Evolutionary conservation across 495 filamentous ascomycete genomes (phyloP).

Genomic region (Penicillium soppii): DNA sequence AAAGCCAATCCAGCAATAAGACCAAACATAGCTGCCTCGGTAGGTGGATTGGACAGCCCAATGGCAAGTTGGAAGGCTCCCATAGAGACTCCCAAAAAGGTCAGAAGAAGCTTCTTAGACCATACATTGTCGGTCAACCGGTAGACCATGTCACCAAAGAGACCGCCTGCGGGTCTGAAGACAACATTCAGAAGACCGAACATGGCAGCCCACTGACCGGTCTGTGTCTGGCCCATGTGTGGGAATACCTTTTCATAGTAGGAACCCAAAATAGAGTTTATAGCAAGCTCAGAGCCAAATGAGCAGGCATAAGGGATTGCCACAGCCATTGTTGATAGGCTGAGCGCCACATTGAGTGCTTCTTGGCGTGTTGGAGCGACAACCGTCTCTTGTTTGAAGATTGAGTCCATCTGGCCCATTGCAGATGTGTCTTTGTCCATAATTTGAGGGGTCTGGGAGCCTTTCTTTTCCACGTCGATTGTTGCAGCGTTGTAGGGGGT

Average conservation of each 20-base stretch:
- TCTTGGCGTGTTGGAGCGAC: conserved; percentile 64
- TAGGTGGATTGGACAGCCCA: conserved; percentile 61
- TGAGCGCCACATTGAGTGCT: conserved; percentile 56
- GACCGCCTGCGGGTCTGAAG: conserved; percentile 72
- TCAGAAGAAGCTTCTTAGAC: conserved; percentile 74
- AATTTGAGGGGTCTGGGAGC: conserved; percentile 29
- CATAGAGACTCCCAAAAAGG: conserved; percentile 59
- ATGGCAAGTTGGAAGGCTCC: conserved; percentile 71
- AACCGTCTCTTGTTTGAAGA: conserved; percentile 57
- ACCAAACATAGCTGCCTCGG: conserved; percentile 68
- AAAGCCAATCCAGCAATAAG: conserved; percentile 72
- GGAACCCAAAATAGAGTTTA: conserved; percentile 77
- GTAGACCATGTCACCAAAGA: conserved; percentile 73
- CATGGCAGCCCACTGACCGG: conserved; percentile 81
- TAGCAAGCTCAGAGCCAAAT: conserved; percentile 81
- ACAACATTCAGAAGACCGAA: conserved; percentile 85
- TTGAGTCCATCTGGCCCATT: conserved; percentile 51
- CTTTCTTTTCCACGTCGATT: conserved; percentile 39
- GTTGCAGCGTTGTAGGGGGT: conserved; percentile 42
- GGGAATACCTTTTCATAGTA: conserved; percentile 83
- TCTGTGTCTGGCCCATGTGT: conserved; percentile 65
- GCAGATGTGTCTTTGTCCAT: conserved; percentile 52
- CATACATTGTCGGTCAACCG: conserved; percentile 58
- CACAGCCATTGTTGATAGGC: conserved; percentile 65
- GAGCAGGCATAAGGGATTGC: conserved; percentile 77